These are phyloP conservation scores for Yarrowia sp. DNA, from an alignment of 805 yeast species.

Conservation along the genomic window DNA sequence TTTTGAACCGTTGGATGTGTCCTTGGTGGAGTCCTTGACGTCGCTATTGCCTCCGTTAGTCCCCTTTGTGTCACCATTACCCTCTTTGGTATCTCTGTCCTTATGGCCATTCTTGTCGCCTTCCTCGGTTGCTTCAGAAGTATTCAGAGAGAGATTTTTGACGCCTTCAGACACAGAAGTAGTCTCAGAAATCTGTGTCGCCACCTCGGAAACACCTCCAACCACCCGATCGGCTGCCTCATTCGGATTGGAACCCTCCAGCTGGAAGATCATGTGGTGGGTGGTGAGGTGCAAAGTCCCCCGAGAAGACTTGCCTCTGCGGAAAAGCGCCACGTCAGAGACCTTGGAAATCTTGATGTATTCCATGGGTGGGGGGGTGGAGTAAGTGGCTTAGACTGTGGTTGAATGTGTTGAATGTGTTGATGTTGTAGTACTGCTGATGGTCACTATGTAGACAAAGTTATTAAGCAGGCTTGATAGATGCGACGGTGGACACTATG, in stretches of 20 bases:
- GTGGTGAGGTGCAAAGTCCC: constrained; percentile 76
- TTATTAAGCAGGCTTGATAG: neutral
- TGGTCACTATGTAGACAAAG: neutral
- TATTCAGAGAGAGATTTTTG: no score
- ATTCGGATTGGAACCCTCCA: constrained; percentile 10
- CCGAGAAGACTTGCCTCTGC: constrained; percentile 61
- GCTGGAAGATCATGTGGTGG: constrained; percentile 72
- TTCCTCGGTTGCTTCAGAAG: neutral
- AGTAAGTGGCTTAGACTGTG: no score
- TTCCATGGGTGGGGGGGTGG: constrained; percentile 57
- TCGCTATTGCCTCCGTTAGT: no score
- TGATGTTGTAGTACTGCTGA: no score
- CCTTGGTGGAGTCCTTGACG: no score
- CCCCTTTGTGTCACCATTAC: neutral
- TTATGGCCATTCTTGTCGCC: neutral
- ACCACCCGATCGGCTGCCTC: constrained; percentile 38
- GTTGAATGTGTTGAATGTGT: no score
- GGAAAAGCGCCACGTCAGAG: constrained; percentile 60
- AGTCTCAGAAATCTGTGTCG: neutral
- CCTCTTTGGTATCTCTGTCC: constrained; percentile 20
- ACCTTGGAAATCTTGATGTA: constrained; percentile 56
- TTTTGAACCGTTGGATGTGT: no score
- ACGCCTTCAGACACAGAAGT: no score
- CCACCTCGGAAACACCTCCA: constrained; percentile 43
- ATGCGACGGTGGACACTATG: constrained; percentile 26